These are phyloP conservation scores for Centella asiatica DNA, from an alignment of 129 eudicot species.

Conservation along the genomic window DNA sequence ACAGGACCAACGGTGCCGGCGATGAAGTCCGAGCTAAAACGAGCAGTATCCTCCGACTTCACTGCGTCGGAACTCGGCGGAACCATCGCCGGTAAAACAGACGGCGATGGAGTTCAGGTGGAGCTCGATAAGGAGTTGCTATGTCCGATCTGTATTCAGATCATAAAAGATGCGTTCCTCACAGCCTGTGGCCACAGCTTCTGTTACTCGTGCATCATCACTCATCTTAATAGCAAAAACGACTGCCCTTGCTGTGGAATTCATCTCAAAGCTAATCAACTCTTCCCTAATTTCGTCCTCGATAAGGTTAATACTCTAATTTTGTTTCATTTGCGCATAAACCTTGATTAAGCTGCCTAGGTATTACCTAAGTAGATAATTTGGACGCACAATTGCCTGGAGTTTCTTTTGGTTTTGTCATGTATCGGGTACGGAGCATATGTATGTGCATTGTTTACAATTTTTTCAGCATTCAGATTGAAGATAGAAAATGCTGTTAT, in stretches of 20 bases:
- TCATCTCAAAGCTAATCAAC: constrained; percentile 39
- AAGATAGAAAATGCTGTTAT: too few relatives aligned
- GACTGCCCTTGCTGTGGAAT: constrained; percentile 91
- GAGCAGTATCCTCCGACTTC: constrained; percentile 11
- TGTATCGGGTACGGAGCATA: too few relatives aligned
- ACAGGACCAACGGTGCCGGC: constrained; percentile 56
- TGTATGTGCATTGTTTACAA: too few relatives aligned
- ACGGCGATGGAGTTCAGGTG: constrained; percentile 19
- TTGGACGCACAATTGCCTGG: too few relatives aligned
- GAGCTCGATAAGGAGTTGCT: constrained; percentile 54
- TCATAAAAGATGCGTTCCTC: constrained; percentile 71
- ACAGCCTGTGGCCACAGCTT: constrained; percentile 95
- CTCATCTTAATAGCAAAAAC: constrained; percentile 64
- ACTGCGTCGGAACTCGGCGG: constrained; percentile 17
- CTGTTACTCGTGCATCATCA: constrained; percentile 80
- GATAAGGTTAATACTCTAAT: constrained; percentile 47
- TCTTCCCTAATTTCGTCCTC: constrained; percentile 80
- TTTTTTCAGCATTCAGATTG: too few relatives aligned
- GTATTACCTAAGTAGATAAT: neutral
- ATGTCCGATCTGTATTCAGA: constrained; percentile 93
- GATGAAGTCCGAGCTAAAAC: constrained; percentile 26
- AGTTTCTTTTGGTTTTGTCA: too few relatives aligned
- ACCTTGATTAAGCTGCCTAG: neutral
- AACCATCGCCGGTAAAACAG: neutral
- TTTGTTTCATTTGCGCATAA: neutral